Evolutionary conservation across 2,329 filamentous ascomycete genomes (phyloP).

Genomic region (Colletotrichum liaoningense): DNA sequence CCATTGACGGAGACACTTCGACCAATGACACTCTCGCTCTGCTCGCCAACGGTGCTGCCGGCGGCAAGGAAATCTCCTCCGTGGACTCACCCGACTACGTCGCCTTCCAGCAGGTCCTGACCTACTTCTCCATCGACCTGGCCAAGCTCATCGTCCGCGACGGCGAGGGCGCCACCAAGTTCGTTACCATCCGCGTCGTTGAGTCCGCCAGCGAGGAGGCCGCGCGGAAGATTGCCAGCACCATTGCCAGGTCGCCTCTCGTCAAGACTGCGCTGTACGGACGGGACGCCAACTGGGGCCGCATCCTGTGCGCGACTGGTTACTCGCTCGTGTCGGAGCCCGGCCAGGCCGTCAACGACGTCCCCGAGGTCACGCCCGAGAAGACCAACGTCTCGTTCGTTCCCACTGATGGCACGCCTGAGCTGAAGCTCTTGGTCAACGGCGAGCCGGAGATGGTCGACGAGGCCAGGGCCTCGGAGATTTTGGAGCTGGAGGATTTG

Average conservation of each 20-base stretch:
- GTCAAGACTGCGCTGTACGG: slow-evolving; percentile 98
- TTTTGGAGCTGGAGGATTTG: slow-evolving; percentile 81
- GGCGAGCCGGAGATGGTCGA: slow-evolving; percentile 85
- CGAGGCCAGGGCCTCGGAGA: slow-evolving; percentile 80
- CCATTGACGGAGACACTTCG: slow-evolving; percentile 95
- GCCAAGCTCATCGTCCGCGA: slow-evolving; percentile 95
- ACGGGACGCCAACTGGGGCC: slow-evolving; percentile 98
- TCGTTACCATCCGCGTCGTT: slow-evolving; percentile 89
- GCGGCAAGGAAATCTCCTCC: slow-evolving; percentile 72
- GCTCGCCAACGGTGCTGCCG: slow-evolving; percentile 94
- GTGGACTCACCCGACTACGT: slow-evolving; percentile 70
- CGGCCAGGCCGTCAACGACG: slow-evolving; percentile 66
- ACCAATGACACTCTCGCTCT: slow-evolving; percentile 97
- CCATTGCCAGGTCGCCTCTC: slow-evolving; percentile 90
- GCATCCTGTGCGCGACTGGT: slow-evolving; percentile 93
- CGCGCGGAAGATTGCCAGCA: slow-evolving; percentile 83
- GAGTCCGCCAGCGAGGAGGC: slow-evolving; percentile 77
- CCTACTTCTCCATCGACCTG: slow-evolving; percentile 82
- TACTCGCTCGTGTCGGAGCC: slow-evolving; percentile 76
- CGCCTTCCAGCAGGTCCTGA: slow-evolving; percentile 78
- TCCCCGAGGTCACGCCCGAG: slow-evolving; percentile 73
- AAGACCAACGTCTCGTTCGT: slow-evolving; percentile 84
- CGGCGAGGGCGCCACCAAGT: slow-evolving; percentile 97
- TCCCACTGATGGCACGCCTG: slow-evolving; percentile 79
- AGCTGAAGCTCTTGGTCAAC: slow-evolving; percentile 80